Evolutionary conservation across 2,329 filamentous ascomycete genomes (phyloP).

Genomic region (Fusarium nisikadoi): DNA sequence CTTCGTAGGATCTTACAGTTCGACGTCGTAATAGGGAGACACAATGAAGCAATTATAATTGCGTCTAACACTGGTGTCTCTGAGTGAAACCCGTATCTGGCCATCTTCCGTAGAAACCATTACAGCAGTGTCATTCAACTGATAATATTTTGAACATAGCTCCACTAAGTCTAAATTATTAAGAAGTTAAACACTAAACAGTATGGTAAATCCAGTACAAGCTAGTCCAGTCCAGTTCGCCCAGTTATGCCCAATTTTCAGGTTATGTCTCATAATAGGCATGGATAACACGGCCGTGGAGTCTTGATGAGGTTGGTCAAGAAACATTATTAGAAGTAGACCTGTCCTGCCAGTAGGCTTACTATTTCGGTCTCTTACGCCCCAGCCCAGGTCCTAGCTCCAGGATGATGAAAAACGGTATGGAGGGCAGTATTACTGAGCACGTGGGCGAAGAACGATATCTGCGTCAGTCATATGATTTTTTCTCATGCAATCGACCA

Average conservation of each 20-base stretch:
- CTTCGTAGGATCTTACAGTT: background rate
- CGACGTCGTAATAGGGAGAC: background rate
- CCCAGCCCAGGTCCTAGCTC: background rate
- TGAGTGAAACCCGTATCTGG: background rate
- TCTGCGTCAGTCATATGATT: background rate
- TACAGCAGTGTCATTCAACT: background rate
- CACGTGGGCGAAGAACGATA: background rate
- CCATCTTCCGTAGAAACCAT: background rate
- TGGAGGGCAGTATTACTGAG: background rate
- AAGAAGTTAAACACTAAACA: background rate
- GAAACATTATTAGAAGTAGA: background rate
- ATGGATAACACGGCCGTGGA: background rate
- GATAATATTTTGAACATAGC: background rate
- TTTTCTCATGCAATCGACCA: background rate
- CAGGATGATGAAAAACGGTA: background rate
- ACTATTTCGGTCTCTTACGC: background rate
- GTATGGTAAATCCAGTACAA: background rate
- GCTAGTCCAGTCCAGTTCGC: background rate
- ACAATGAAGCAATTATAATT: background rate
- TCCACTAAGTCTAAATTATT: conserved; percentile 10
- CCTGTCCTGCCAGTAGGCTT: background rate
- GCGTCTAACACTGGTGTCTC: background rate
- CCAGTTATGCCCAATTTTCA: background rate
- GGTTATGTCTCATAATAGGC: background rate
- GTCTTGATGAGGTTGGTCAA: background rate